Conservation (phyloP, 306 rosid genomes). For the Quercus suber region DNA sequence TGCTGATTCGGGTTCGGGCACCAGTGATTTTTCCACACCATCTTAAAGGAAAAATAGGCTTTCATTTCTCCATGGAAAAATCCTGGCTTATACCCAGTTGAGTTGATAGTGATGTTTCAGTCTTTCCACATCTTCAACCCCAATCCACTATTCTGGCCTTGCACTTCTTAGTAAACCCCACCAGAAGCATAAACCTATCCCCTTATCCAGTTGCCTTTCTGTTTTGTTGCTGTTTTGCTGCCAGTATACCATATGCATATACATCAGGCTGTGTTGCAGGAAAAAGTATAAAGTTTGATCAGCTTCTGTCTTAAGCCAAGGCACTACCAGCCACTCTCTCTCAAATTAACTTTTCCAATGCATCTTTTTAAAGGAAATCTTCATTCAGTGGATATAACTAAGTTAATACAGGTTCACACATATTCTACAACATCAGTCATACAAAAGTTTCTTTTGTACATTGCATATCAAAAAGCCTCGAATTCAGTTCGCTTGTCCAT, state of each 20-base stretch:
- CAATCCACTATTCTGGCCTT: neutral
- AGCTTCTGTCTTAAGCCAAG: neutral
- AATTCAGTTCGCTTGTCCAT: constrained; percentile 13
- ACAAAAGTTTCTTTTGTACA: neutral
- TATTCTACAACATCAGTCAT: neutral
- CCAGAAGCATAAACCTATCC: neutral
- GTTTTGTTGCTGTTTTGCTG: neutral
- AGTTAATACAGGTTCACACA: neutral
- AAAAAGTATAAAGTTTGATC: too few species aligned
- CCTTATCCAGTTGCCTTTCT: neutral
- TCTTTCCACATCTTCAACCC: neutral
- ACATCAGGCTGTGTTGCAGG: neutral
- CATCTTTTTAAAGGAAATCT: neutral
- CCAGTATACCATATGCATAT: neutral
- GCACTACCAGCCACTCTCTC: neutral
- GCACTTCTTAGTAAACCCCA: neutral
- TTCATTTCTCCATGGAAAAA: neutral
- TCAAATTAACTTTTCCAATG: neutral
- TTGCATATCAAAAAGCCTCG: constrained; percentile 9
- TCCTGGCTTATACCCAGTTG: too few species aligned
- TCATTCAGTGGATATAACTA: neutral
- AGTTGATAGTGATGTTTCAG: too few species aligned
- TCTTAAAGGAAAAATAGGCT: neutral
- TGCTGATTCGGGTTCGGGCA: neutral
- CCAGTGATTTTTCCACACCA: neutral